Evolutionary conservation across 345 rosid species (phyloP).

Genomic region (Boechera divaricarpa): DNA sequence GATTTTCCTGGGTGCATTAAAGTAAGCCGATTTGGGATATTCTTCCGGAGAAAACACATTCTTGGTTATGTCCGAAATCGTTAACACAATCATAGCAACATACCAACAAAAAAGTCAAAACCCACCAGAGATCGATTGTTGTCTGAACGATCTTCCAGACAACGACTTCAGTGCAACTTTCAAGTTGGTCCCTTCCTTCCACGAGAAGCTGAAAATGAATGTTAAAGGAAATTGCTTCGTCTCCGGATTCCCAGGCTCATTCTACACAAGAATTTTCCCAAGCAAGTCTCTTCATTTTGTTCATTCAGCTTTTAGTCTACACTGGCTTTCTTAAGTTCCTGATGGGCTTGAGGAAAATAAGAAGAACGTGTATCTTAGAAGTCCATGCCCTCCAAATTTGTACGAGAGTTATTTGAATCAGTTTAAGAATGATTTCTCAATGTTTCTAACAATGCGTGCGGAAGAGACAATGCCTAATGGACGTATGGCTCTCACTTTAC

Average conservation of each 20-base stretch:
- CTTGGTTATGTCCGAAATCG: neutral
- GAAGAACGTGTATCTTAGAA: neutral
- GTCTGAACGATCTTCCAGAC: neutral
- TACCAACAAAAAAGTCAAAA: neutral
- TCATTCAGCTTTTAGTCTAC: neutral
- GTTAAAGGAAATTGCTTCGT: neutral
- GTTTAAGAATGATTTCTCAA: neutral
- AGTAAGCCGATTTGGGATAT: neutral
- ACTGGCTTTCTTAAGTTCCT: neutral
- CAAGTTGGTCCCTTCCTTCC: neutral
- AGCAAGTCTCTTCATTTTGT: neutral
- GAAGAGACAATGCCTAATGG: neutral
- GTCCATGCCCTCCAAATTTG: neutral
- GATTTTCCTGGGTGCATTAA: neutral
- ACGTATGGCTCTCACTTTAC: neutral
- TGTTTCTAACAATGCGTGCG: neutral
- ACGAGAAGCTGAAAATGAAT: neutral
- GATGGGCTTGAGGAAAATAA: neutral
- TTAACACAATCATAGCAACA: neutral
- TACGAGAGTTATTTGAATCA: neutral
- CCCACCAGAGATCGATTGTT: neutral
- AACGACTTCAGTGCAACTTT: neutral
- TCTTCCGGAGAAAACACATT: neutral
- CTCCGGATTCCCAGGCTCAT: neutral
- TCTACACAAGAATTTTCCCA: neutral